phyloP scores from a whole-genome alignment of 208 protist species.

The Strigomonas galati region DNA sequence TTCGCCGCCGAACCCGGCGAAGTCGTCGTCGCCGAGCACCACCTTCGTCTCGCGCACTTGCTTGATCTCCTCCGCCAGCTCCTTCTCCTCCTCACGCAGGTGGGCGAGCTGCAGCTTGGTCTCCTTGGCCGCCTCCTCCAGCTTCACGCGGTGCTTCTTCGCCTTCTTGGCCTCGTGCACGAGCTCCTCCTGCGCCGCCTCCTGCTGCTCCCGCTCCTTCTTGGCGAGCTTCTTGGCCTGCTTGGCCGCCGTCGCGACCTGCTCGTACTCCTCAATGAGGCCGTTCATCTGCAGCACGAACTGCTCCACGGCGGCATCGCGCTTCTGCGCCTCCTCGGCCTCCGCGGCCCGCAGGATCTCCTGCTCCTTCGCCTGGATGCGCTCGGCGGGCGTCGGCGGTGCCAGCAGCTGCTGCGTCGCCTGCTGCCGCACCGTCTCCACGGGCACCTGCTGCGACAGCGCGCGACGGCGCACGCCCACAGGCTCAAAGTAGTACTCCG shows the following conservation, averaged over 20 bases:
- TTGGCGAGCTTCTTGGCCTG: slow-evolving; percentile 77
- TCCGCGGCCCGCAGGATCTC: slow-evolving; percentile 23
- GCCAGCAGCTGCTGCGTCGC: slow-evolving; percentile 29
- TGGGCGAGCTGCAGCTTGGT: slow-evolving; percentile 28
- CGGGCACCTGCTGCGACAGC: slow-evolving; percentile 25
- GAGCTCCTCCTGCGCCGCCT: slow-evolving; percentile 43
- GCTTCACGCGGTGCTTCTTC: slow-evolving; percentile 76
- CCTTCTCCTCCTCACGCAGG: slow-evolving; percentile 21
- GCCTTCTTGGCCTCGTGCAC: slow-evolving; percentile 77
- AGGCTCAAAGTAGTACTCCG: slow-evolving; percentile 54
- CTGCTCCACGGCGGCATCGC: slow-evolving; percentile 44
- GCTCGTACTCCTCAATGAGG: slow-evolving; percentile 83
- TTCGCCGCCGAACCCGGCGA: slow-evolving; percentile 10
- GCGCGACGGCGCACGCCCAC: slow-evolving; percentile 33
- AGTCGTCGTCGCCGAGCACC: slow-evolving; percentile 4
- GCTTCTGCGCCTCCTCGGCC: slow-evolving; percentile 25
- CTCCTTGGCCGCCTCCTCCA: slow-evolving; percentile 43
- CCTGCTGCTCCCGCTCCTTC: slow-evolving; percentile 47
- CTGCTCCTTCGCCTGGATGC: slow-evolving; percentile 43
- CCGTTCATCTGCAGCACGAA: slow-evolving; percentile 79
- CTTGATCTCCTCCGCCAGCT: slow-evolving; percentile 23
- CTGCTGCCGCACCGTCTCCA: slow-evolving; percentile 29
- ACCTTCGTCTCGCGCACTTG: background rate
- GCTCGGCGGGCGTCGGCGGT: slow-evolving; percentile 20
- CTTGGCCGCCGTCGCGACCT: slow-evolving; percentile 44